A percentile compares a stretch with the other conserved stretches of the same genome.
phyloP scores from a whole-genome alignment of 2,329 filamentous ascomycete species.

The Ilyonectria mors-panacis region DNA sequence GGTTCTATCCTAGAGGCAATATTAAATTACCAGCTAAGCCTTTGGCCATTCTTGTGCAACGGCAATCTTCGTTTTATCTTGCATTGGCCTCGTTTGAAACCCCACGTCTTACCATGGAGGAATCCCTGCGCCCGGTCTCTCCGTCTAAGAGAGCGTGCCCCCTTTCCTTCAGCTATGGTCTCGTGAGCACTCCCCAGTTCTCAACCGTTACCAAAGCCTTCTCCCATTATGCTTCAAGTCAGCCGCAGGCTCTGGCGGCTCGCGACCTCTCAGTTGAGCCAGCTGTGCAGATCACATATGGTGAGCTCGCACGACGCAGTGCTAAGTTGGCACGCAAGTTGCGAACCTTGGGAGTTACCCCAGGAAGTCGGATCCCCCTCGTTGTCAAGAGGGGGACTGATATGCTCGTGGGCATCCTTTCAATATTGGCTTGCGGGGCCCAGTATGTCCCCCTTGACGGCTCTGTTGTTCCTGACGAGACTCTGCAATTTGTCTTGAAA shows the following conservation, averaged over 20 bases:
- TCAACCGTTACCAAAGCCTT: slow-evolving; percentile 56
- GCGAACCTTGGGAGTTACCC: slow-evolving; percentile 55
- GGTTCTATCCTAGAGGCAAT: background rate
- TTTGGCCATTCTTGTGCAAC: background rate
- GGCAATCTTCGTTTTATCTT: background rate
- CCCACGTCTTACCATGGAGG: slow-evolving; percentile 20
- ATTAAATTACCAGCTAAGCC: background rate
- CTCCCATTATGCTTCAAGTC: slow-evolving; percentile 53
- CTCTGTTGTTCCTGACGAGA: slow-evolving; percentile 64
- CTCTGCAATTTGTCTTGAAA: slow-evolving; percentile 64
- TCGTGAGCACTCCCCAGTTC: slow-evolving; percentile 38
- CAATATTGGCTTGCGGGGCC: slow-evolving; percentile 68
- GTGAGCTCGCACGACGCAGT: slow-evolving; percentile 56
- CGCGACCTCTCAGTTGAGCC: slow-evolving; percentile 51
- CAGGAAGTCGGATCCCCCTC: slow-evolving; percentile 66
- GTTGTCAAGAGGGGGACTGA: slow-evolving; percentile 68
- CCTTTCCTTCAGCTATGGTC: slow-evolving; percentile 41
- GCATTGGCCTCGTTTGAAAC: background rate
- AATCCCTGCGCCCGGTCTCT: slow-evolving; percentile 22
- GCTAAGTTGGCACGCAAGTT: slow-evolving; percentile 58
- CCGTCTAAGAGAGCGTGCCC: slow-evolving; percentile 2
- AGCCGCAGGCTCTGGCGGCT: slow-evolving; percentile 57
- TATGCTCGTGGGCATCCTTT: slow-evolving; percentile 71
- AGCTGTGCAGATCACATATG: slow-evolving; percentile 59
- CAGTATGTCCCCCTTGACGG: slow-evolving; percentile 74